Evolutionary conservation across 2,329 filamentous ascomycete species (phyloP).

Genomic region (Pseudogymnoascus sp.): DNA sequence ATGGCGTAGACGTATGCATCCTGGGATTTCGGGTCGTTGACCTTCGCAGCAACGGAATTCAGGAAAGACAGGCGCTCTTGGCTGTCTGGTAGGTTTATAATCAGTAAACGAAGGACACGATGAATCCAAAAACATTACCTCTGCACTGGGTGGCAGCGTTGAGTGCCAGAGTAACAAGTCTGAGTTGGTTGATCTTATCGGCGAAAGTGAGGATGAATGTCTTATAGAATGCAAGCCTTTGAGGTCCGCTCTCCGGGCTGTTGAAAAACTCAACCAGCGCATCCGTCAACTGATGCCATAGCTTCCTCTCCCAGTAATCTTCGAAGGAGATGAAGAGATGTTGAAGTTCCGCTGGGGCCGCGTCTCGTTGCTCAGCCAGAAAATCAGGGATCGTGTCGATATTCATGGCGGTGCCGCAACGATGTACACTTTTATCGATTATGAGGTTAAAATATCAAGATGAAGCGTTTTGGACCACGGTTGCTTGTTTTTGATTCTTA

Average conservation of each 20-base stretch:
- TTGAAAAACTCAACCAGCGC: constrained; percentile 82
- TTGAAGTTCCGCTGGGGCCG: constrained; percentile 81
- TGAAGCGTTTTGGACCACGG: neutral
- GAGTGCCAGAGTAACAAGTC: constrained; percentile 85
- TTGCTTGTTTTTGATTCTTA: neutral
- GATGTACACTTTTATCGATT: neutral
- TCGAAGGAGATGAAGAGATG: constrained; percentile 85
- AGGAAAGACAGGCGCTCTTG: constrained; percentile 81
- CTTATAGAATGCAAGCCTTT: constrained; percentile 87
- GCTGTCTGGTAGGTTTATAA: constrained; percentile 53
- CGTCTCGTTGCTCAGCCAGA: constrained; percentile 80
- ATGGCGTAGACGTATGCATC: constrained; percentile 93
- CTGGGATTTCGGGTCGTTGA: constrained; percentile 86
- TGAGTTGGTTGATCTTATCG: constrained; percentile 98
- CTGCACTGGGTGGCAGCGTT: constrained; percentile 79
- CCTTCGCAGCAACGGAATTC: constrained; percentile 73
- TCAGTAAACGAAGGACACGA: constrained; percentile 3
- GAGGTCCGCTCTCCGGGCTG: constrained; percentile 68
- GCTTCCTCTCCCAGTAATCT: constrained; percentile 94
- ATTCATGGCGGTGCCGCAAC: constrained; percentile 54
- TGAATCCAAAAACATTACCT: constrained; percentile 41
- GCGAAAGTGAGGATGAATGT: constrained; percentile 93
- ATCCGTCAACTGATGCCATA: constrained; percentile 98
- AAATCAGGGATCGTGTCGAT: constrained; percentile 85
- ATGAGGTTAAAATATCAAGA: neutral